Evolutionary conservation across 441 rosid genomes (phyloP), one percentile per base, ranked within the genome.

Genomic region (Mallotus repandus): DNA sequence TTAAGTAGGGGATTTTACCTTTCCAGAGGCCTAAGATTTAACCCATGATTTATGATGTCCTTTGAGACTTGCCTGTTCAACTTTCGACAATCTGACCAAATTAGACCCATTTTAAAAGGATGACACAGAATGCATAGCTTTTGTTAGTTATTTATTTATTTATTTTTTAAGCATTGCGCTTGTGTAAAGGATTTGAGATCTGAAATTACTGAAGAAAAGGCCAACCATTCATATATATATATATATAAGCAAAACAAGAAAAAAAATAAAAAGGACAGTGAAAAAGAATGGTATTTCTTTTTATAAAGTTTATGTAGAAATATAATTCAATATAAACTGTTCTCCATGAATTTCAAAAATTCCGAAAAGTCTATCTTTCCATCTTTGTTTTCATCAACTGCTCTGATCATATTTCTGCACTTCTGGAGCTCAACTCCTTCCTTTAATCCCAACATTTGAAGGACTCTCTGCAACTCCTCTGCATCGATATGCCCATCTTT

Each of bases 401-500:
- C 63, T 69, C 54, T 60, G 64, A 88, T 88, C 91, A 90, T 88
- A 68, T 61, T 84, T 66, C 67, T 74, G 74, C 93, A 90, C 25
- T 75, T 80, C 54, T 66, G 81, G 59, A 79, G 29, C 66, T 72
- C 68, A 29, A 48, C 60, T 54, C 87, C 87, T 69, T 83, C 85
- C 64, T 65, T 81, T 41, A 85, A 77, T 45, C 86, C 89, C 86
- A 89, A 82, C 29, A 48, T 29, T n/a, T 15, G 21, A 15, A 88
- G 72, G 48, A 87, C 86, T 68, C 86, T 87, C 81, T 81, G 91
- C 86, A 90, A 69, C 81, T 90, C 93, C 52, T 10, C 32, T 8
- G 85, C 86, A 64, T 85, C 91, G 61, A 90, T 81, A 68, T 86
- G 87, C 43, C 90, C 90, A 76, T 90, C 91, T 74, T 74, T 74